Base-by-base conservation (phyloP, 2,329 filamentous ascomycete genomes). In the Emergomyces pasteurianus region DNA sequence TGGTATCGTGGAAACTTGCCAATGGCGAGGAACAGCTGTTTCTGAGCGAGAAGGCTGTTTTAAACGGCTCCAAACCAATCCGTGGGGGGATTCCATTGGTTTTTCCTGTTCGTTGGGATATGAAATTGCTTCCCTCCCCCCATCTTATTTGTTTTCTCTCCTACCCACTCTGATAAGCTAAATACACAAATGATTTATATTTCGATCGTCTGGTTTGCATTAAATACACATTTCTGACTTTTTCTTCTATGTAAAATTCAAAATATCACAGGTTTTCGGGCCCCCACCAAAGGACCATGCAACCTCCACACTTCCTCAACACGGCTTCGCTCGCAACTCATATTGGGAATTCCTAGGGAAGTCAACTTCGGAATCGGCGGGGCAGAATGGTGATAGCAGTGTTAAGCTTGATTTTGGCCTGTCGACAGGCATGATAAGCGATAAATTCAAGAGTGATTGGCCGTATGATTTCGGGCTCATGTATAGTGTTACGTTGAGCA, bases 351-450 rank as follows among this genome's bases (percentile, higher is more conserved):
- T 94, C 73, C 81, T 99, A 58, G 92, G 92, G 71, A 95, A 92
- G 77, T 90, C 87, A 7, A 86, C 83, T n/a, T 84, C 83, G 6
- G 87, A 91, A 73, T 82, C 79, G 69, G 47, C 74, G 50, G 59
- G 78, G 76, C 67, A 73, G 63, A 74, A 74, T 53, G 78, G 78
- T 64, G 82, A 89, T 70, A 79, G 85, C 69, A 86, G 86, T 56
- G 86, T 97, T 66, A 96, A 95, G 81, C 86, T 99, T 63, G 94
- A 99, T 78, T 97, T 99, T 74, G 94, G 92, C 34, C 85, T 99
- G 42, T 90, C 88, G 58, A 83, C 85, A 34, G 80, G 83, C 58
- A 87, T 86, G 70, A 79, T 97, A 61, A 83, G 82, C 66, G 84
- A 86, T 0, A 82, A 86, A 50, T 82, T 83, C 66, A 84, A 83